phyloP scores from a whole-genome alignment of 2,329 filamentous ascomycete genomes.

The Septoria petroselini region DNA sequence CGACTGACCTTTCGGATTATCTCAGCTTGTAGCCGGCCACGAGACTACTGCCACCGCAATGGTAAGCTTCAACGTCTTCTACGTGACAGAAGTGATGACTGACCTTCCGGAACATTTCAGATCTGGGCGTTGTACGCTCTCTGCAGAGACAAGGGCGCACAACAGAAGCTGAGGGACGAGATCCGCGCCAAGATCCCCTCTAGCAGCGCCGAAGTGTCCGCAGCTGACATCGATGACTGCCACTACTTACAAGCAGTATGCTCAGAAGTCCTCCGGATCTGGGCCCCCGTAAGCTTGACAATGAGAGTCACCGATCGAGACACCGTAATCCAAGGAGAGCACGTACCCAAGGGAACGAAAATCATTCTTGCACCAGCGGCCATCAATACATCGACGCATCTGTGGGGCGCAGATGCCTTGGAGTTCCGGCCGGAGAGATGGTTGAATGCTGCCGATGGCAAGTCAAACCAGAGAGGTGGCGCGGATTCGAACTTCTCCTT shows the following conservation, averaged over 20 bases:
- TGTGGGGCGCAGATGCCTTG: constrained; percentile 75
- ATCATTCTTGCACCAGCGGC: constrained; percentile 64
- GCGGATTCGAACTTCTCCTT: constrained; percentile 73
- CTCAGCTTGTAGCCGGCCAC: constrained; percentile 65
- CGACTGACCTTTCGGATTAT: too few species aligned
- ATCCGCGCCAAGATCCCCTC: constrained; percentile 49
- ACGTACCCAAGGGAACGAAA: constrained; percentile 67
- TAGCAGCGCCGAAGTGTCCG: constrained; percentile 47
- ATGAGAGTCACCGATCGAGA: constrained; percentile 63
- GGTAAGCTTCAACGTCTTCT: constrained; percentile 26
- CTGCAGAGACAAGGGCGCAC: constrained; percentile 49
- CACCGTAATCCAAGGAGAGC: constrained; percentile 62
- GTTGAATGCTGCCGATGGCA: constrained; percentile 52
- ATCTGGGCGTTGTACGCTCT: constrained; percentile 56
- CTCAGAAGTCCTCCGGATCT: constrained; percentile 72
- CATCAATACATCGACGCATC: constrained; percentile 63
- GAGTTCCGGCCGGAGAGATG: constrained; percentile 78
- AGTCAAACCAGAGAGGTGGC: constrained; percentile 63
- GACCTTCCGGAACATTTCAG: constrained; percentile 37
- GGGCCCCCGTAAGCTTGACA: constrained; percentile 68
- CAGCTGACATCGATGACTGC: constrained; percentile 64
- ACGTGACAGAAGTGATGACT: too few species aligned
- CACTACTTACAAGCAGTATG: constrained; percentile 78
- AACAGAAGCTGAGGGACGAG: constrained; percentile 51
- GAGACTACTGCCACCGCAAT: constrained; percentile 57